These are phyloP conservation scores for Senna siamea DNA, from an alignment of 306 rosid species.

Conservation along the genomic window DNA sequence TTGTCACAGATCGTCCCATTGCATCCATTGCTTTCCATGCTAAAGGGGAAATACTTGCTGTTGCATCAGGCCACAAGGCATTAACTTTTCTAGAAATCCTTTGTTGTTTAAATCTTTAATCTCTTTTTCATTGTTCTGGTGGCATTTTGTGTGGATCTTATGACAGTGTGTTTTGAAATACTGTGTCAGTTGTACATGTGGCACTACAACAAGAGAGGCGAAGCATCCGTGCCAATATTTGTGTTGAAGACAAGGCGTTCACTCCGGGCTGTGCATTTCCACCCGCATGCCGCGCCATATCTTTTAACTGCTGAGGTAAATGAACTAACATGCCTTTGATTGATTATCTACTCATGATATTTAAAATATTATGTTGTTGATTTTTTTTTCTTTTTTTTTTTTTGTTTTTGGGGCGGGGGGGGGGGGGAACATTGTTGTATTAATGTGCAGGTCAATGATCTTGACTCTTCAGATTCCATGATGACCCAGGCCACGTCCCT, in stretches of 20 bases:
- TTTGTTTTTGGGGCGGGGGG: background rate
- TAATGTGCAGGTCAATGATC: conserved; percentile 54
- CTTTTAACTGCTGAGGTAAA: conserved; percentile 56
- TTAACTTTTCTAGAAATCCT: conserved; percentile 14
- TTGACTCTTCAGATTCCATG: conserved; percentile 51
- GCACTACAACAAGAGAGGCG: conserved; percentile 48
- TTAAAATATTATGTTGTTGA: background rate
- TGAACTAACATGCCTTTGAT: conserved; percentile 26
- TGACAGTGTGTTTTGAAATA: conserved; percentile 22
- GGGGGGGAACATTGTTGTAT: conserved; percentile 34
- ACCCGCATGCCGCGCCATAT: conserved; percentile 52
- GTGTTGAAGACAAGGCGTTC: conserved; percentile 56
- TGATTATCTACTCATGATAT: conserved; percentile 27
- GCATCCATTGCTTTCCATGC: conserved; percentile 63
- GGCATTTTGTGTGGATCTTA: conserved; percentile 4
- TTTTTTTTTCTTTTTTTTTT: background rate
- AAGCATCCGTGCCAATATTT: conserved; percentile 41
- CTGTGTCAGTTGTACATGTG: conserved; percentile 49
- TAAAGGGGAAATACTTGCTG: conserved; percentile 58
- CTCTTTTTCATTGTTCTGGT: conserved; percentile 23
- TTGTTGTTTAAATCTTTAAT: conserved; percentile 7
- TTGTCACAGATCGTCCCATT: conserved; percentile 52
- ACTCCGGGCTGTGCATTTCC: conserved; percentile 61
- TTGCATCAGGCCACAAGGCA: conserved; percentile 62
- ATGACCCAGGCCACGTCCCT: conserved; percentile 50